Percentiles rank a stretch among this genome's conserved stretches.
These are phyloP conservation scores for Lodderomyces beijingensis DNA, from an alignment of 1,139 yeast species.

Conservation along the genomic window DNA sequence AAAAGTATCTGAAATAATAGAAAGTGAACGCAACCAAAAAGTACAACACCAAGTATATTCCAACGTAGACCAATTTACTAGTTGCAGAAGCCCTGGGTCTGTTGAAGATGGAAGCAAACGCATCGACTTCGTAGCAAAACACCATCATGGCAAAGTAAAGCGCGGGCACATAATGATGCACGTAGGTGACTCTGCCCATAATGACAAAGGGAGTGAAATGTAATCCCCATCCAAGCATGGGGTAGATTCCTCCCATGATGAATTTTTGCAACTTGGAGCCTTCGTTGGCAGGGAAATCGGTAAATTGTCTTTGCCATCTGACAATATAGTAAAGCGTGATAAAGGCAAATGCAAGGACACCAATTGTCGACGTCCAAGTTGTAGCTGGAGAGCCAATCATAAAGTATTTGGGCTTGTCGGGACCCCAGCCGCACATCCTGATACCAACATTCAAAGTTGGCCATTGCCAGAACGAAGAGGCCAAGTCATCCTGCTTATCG, in stretches of 20 bases:
- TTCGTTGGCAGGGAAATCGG: slow-evolving; percentile 51
- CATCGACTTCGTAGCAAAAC: slow-evolving; percentile 71
- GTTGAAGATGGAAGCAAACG: slow-evolving; percentile 44
- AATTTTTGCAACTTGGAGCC: slow-evolving; percentile 31
- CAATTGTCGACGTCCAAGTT: slow-evolving; percentile 85
- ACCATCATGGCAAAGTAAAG: slow-evolving; percentile 90
- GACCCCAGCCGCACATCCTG: slow-evolving; percentile 94
- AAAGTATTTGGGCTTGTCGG: slow-evolving; percentile 74
- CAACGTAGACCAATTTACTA: slow-evolving; percentile 26
- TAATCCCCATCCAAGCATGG: slow-evolving; percentile 92
- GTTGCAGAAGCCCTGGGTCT: slow-evolving; percentile 22
- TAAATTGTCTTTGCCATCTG: slow-evolving; percentile 92
- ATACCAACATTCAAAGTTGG: slow-evolving; percentile 89
- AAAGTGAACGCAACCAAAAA: slow-evolving; percentile 40
- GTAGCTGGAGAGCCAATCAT: slow-evolving; percentile 91
- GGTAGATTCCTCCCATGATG: slow-evolving; percentile 81
- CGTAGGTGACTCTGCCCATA: slow-evolving; percentile 97
- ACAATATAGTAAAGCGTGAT: slow-evolving; percentile 56
- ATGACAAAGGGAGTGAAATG: slow-evolving; percentile 87
- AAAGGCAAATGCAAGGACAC: slow-evolving; percentile 58
- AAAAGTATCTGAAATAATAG: slow-evolving; percentile 68
- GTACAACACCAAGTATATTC: slow-evolving; percentile 26
- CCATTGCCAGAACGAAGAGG: slow-evolving; percentile 98
- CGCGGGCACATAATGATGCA: slow-evolving; percentile 96
- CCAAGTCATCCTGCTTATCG: slow-evolving; percentile 87